Base-by-base conservation (phyloP, 2,329 filamentous ascomycete species). In the Xylariomycetidae sp. region DNA sequence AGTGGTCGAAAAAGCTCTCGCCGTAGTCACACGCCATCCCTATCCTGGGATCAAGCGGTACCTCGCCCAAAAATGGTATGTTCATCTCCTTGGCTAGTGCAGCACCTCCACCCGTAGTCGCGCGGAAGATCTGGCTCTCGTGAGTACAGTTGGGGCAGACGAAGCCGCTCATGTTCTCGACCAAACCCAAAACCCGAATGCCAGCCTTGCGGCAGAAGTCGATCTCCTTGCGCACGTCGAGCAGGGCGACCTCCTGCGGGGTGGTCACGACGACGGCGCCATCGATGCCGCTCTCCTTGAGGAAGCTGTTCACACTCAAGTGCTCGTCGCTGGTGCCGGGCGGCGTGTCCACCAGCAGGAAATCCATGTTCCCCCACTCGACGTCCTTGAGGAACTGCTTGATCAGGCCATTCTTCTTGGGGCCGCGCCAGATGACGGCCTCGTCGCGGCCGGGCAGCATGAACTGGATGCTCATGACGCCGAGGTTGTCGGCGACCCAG, bases 321-420 rank as follows among this genome's bases (percentile, higher is more conserved):
- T 98, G 92, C 64, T 98, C 92, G 57, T 98, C 92, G 39, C 80
- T 88, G 2, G 92, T 98, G 13, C 92, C 92, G 0, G 92, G 92
- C 1, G 93, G 92, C 1, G 92, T 98, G 59, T 98, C 92, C 9
- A 96, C 87, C 32, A 98, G 72, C 38, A 98, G 57, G 47, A 90
- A 94, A 54, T 98, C 92, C 59, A 96, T 68, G 40, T 93, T 85
- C 8, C 92, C 92, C 92, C 93, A 98, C 56, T 93, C 87, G 6
- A 98, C 92, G 53, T 98, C 93, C 67, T 94, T 95, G 32, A 98
- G 64, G 50, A 98, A 98, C 59, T 93, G 85, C 67, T 98, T 98
- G 56, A 98, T 96, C 37, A 98, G 65, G 0, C 92, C 92, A 53
- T 96, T 98, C 74, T 98, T 98, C 74, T 98, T 98, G 3, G 92